Evolutionary conservation across 305 asterid genomes (phyloP), one percentile per base, ranked within the genome.

Genomic region (Ajuga reptans): DNA sequence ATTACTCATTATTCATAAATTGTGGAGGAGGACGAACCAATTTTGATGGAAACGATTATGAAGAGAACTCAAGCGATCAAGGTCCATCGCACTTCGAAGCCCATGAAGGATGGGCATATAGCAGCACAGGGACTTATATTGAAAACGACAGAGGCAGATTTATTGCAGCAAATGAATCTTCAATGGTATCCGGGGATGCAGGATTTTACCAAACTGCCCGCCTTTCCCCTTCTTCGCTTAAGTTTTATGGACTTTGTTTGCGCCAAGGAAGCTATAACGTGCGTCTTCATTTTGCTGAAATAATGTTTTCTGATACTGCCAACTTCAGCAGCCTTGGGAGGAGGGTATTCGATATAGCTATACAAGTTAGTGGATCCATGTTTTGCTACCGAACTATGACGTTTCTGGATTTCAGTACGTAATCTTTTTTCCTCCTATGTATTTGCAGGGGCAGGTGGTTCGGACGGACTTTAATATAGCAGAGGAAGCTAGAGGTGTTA

Each of bases 211-310:
- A 56, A 73, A 85, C 95, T 0, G 96, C 98, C 57, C 91, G 97
- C 11, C 77, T 77, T 46, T 75, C 97, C 51, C 89, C 98, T 50
- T 73, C 79, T 72, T 92, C 97, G 7, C 86, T 92, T 33, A 87
- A 79, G 69, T 90, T 73, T 76, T 92, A 85, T 42, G 97, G 95
- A 47, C 87, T 82, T 69, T 92, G 97, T 81, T 34, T 92, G 84
- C 81, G 56, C 62, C 67, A 37, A 16, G 97, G 98, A 33, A 92
- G 90, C 84, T 92, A 92, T 60, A 86, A 17, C 66, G 98, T 90
- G 77, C 91, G 87, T 33, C 95, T 92, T 56, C 86, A 89, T 82
- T 92, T 92, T 63, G 96, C 97, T n/a, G 98, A 92, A 79, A 88
- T 92, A 72, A 79, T 80, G 83, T 90, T 2, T 75, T 68, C 84